Base-by-base conservation (phyloP, 345 rosid species). In the Rhodamnia rubescens region DNA sequence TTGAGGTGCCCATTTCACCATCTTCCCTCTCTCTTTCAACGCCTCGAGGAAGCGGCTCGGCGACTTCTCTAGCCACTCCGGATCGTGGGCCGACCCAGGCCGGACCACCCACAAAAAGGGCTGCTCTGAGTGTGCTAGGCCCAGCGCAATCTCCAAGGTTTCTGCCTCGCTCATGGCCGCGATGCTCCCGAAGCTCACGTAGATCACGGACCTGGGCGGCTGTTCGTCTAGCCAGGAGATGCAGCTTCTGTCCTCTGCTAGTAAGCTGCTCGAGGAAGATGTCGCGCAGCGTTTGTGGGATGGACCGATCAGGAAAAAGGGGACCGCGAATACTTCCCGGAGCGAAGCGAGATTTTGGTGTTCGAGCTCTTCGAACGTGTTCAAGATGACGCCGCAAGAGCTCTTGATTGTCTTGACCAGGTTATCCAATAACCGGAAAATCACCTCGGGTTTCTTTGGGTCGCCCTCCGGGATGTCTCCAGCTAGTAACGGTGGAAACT, bases 1-100 rank as follows among this genome's bases (percentile, higher is more conserved):
- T 36, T 96, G 99, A 6, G 98, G 96, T 5, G 90, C 92, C 98
- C 98, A 94, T 80, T 93, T 86, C 86, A 95, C 93, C 20, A 95
- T 85, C 50, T 86, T 89, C 1, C 96, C 96, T 53, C 86, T 89
- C 59, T 22, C 44, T 64, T 64, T 10, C 36, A 81, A 11, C 27
- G 55, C 53, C 54, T 8, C 32, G 32, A 89, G 74, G 78, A 88
- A 90, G 85, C 55, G 83, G 54, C 80, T 78, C 4, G 90, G 90
- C 53, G 83, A 81, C 69, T 29, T 61, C 40, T 86, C 78, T 11
- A 47, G 50, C 88, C 75, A 61, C 27, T 21, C 52, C 11, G 51
- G 47, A 20, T 85, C 88, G 4, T 3, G 22, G 54, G 74, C 87
- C 5, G 83, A 82, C 24, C 89, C 87, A 1, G 86, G 87, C 16